A percentile compares a stretch with the other conserved stretches of the same genome.
These are phyloP conservation scores for Metschnikowia anglica DNA, from an alignment of 805 yeast genomes.

Conservation along the genomic window DNA sequence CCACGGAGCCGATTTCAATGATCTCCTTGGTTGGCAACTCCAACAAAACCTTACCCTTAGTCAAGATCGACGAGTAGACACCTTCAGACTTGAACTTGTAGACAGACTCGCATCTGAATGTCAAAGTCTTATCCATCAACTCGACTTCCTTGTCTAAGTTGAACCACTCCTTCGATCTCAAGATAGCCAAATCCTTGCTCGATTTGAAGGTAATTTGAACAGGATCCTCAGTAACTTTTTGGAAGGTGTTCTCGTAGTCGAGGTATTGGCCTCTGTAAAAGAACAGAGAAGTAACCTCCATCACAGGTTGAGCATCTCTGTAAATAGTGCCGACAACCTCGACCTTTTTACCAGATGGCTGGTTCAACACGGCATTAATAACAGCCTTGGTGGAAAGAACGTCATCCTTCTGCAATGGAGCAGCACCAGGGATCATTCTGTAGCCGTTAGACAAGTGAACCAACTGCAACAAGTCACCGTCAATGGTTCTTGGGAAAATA, in stretches of 20 bases:
- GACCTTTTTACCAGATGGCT: conserved; percentile 90
- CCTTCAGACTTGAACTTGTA: conserved; percentile 75
- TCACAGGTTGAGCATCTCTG: conserved; percentile 73
- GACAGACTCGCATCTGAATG: conserved; percentile 85
- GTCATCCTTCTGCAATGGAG: conserved; percentile 86
- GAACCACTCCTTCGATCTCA: conserved; percentile 98
- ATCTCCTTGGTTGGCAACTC: conserved; percentile 93
- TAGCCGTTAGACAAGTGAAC: conserved; percentile 96
- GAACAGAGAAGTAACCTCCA: conserved; percentile 94
- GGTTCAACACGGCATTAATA: conserved; percentile 85
- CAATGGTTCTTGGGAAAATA: conserved; percentile 94
- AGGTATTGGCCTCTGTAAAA: conserved; percentile 90
- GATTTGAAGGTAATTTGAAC: conserved; percentile 71
- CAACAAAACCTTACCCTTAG: conserved; percentile 79
- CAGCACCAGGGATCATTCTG: conserved; percentile 88
- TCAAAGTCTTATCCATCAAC: conserved; percentile 73
- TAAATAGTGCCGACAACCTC: conserved; percentile 89
- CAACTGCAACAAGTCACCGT: conserved; percentile 90
- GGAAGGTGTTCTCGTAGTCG: conserved; percentile 91
- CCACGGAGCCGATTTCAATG: conserved; percentile 76
- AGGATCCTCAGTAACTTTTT: conserved; percentile 83
- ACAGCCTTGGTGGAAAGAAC: conserved; percentile 78
- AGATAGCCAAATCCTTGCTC: conserved; percentile 87
- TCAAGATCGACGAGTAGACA: conserved; percentile 74
- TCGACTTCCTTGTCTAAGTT: conserved; percentile 70